A percentile compares a stretch with the other conserved stretches of the same genome.
These are phyloP conservation scores for Aaosphaeria pasadenensis DNA, from an alignment of 2,329 filamentous ascomycete genomes.

Conservation along the genomic window DNA sequence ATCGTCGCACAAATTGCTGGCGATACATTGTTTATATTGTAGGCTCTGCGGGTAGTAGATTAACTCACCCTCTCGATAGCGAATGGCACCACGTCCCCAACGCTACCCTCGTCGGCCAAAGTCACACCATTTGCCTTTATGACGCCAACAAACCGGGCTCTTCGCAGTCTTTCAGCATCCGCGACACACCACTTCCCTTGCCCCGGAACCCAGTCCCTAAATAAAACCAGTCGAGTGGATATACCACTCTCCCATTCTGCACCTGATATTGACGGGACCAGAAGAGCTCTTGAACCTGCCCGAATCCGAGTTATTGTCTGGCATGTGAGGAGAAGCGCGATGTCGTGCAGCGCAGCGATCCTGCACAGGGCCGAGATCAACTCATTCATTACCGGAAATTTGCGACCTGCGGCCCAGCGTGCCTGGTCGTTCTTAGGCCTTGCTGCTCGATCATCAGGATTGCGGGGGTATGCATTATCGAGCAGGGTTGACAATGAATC, in stretches of 20 bases:
- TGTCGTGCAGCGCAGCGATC: constrained; percentile 68
- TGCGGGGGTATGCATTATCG: constrained; percentile 71
- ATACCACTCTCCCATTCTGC: constrained; percentile 78
- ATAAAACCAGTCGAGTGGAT: constrained; percentile 70
- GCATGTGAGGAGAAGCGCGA: constrained; percentile 72
- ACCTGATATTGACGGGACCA: constrained; percentile 73
- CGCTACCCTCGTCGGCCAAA: constrained; percentile 38
- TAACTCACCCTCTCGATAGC: constrained; percentile 44
- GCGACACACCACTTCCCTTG: constrained; percentile 23
- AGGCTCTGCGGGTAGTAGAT: constrained; percentile 27
- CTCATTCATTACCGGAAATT: constrained; percentile 64
- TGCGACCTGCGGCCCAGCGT: constrained; percentile 48
- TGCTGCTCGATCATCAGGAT: constrained; percentile 43
- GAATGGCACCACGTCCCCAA: constrained; percentile 51
- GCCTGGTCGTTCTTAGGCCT: constrained; percentile 42
- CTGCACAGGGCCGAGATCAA: constrained; percentile 62
- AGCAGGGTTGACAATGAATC: constrained; percentile 76
- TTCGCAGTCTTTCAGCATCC: constrained; percentile 27
- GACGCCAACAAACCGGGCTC: constrained; percentile 42
- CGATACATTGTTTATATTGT: constrained; percentile 14
- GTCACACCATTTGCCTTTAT: constrained; percentile 43
- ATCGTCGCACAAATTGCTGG: constrained; percentile 9
- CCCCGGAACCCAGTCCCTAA: constrained; percentile 62
- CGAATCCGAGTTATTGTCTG: constrained; percentile 83
- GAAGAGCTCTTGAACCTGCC: constrained; percentile 60